Evolutionary conservation across 148 eudicot species (phyloP).

Genomic region (Rhododendron molle): DNA sequence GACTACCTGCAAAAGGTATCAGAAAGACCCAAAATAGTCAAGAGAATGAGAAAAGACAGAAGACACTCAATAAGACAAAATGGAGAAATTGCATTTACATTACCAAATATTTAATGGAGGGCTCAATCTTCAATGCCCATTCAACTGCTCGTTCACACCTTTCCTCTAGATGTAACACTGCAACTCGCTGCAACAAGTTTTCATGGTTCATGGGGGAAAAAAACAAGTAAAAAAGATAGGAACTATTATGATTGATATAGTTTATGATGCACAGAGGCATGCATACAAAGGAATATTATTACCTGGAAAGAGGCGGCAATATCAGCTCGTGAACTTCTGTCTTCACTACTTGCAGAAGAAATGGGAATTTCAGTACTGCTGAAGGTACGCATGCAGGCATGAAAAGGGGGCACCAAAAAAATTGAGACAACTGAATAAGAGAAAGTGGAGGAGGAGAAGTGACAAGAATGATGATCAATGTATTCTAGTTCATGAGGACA

Average conservation of each 20-base stretch:
- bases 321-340: conserved; percentile 75
- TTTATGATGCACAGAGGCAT: not conserved
- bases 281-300: not conserved
- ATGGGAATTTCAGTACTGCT: conserved; percentile 70
- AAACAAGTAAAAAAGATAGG: not conserved
- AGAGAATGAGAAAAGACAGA: not conserved
- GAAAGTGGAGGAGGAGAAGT: not conserved
- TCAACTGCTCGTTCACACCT: conserved; percentile 90
- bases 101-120: conserved; percentile 78
- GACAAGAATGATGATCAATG: not conserved
- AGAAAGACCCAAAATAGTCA: not conserved
- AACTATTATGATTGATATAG: not conserved
- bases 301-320: conserved; percentile 99
- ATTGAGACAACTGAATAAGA: not conserved
- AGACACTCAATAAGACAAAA: not conserved
- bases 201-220: not conserved
- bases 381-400: conserved; percentile 20
- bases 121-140: conserved; percentile 88
- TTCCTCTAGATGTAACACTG: conserved; percentile 90
- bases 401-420: not conserved
- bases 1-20: conserved; percentile 55
- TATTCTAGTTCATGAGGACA: not conserved
- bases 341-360: conserved; percentile 67
- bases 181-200: conserved; percentile 61
- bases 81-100: conserved; percentile 13